Base-by-base conservation (phyloP, 192 early-diverging fungal genomes). In the Backusella westeae region DNA sequence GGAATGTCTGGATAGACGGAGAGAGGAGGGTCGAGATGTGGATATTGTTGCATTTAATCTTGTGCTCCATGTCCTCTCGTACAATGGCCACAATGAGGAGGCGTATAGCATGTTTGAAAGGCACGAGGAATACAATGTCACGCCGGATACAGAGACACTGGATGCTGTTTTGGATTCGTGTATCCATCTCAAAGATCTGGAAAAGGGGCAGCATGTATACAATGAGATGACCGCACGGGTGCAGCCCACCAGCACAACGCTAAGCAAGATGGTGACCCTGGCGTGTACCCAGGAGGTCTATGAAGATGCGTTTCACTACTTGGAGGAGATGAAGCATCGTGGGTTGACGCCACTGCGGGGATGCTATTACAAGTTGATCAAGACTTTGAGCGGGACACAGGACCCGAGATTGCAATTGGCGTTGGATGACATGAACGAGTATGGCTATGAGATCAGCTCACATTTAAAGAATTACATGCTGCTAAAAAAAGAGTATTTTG, bases 281-380 rank as follows among this genome's bases (percentile, higher is more conserved):
- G 83, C 85, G 26, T 82, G 84, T 44, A 78, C 79, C 0, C 84
- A 90, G 75, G 82, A 83, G 71, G 88, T 90, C 10, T 94, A 92
- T 72, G 91, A 94, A 76, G 90, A 90, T 41, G 91, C 90, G 17
- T 94, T 94, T 70, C 78, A 84, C 56, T 94, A 92, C 67, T 75
- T 94, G 52, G 90, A 92, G 72, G 82, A 92, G 56, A 90, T 92
- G 90, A 90, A 90, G 76, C 81, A 86, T 23, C 77, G 82, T 21
- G 79, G 80, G 71, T 85, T 90, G 71, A 79, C 87, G 35, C 93
- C 93, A 3, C 73, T 72, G 6, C 84, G 86, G 78, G 77, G 80
- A 0, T 85, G 85, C 3, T 91, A 92, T 72, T 80, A 87, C 10
- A 75, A 72, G 7, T 75, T 94, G 8, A 85, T 89, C 9, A 85